These are phyloP conservation scores for Annona cherimola DNA, from an alignment of 164 flowering plant species.

Conservation along the genomic window DNA sequence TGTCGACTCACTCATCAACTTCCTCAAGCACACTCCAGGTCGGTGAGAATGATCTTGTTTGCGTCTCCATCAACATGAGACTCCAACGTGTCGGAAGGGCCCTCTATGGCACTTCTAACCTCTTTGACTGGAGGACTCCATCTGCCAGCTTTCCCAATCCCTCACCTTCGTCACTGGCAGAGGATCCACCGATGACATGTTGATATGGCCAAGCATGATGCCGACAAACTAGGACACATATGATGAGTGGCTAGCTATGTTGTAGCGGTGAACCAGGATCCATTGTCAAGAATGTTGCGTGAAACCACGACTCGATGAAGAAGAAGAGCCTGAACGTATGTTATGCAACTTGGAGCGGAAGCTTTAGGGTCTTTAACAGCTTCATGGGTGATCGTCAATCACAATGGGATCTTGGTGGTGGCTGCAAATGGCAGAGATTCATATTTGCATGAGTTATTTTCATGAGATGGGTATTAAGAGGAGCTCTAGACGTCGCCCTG, in stretches of 20 bases:
- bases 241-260: constrained; percentile 46
- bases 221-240: constrained; percentile 96
- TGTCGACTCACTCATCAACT: constrained; percentile 60
- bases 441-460: no score
- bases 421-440: no score
- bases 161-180: constrained; percentile 28
- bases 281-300: no score
- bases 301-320: no score
- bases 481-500: no score
- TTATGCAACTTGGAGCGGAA: no score
- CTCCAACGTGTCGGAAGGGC: constrained; percentile 54
- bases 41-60: constrained; percentile 61
- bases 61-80: constrained; percentile 77
- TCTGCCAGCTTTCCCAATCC: constrained; percentile 57
- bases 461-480: no score
- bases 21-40: constrained; percentile 68
- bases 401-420: no score
- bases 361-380: no score
- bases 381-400: no score
- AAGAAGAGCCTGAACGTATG: no score
- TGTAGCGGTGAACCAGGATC: no score
- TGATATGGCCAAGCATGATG: constrained; percentile 94
- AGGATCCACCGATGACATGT: constrained; percentile 50
- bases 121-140: constrained; percentile 56
- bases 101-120: constrained; percentile 40